Evolutionary conservation across 2,329 filamentous ascomycete genomes (phyloP).

Genomic region (Aspergillus oerlinghausenensis): DNA sequence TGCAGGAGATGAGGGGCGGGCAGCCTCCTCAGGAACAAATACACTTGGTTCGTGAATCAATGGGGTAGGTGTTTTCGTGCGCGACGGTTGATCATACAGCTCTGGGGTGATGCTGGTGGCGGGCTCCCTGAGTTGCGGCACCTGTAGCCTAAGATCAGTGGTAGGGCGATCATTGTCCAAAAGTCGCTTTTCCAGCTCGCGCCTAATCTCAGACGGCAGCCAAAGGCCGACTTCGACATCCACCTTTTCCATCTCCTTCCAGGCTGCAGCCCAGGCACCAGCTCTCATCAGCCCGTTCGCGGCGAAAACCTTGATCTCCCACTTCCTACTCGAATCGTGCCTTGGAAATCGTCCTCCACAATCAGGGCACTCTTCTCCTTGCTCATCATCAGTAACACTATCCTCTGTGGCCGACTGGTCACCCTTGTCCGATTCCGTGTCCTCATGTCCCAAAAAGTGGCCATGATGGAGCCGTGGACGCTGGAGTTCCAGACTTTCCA

Average conservation of each 20-base stretch:
- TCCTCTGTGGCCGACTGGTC: constrained; percentile 26
- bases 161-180: constrained; percentile 37
- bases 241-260: constrained; percentile 98
- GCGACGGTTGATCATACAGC: not conserved
- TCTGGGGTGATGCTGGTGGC: constrained; percentile 14
- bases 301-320: constrained; percentile 77
- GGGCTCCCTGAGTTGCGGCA: constrained; percentile 9
- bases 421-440: constrained; percentile 22
- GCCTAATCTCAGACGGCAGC: constrained; percentile 50
- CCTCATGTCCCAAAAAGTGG: constrained; percentile 48
- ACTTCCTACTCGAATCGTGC: constrained; percentile 50
- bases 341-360: constrained; percentile 47
- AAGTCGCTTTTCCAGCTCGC: constrained; percentile 44
- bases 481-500: constrained; percentile 57
- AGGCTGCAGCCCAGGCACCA: constrained; percentile 87
- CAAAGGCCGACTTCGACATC: constrained; percentile 84
- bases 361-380: constrained; percentile 46
- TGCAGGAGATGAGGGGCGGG: constrained; percentile 1
- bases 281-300: constrained; percentile 91
- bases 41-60: not conserved
- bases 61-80: not conserved
- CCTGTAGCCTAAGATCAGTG: constrained; percentile 14
- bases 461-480: constrained; percentile 54
- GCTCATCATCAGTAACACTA: constrained; percentile 33
- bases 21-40: not conserved